Percentiles rank a stretch among this genome's conserved stretches.
Evolutionary conservation across 345 rosid genomes (phyloP).

Genomic region (Mangifera indica): DNA sequence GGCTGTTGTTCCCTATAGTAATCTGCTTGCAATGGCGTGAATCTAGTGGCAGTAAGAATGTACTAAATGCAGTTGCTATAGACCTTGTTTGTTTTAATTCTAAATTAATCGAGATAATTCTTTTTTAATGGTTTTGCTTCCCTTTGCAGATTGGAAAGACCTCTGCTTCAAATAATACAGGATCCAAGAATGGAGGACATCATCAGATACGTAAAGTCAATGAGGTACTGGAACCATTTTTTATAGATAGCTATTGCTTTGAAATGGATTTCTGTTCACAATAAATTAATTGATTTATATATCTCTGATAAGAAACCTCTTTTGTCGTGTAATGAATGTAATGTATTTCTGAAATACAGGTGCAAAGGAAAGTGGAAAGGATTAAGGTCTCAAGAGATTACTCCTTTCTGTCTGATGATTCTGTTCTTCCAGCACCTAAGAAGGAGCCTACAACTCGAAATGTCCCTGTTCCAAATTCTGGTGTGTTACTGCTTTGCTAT

Average conservation of each 20-base stretch:
- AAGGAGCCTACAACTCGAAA: slow-evolving; percentile 47
- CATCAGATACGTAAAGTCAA: slow-evolving; percentile 39
- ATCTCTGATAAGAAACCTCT: too few relatives aligned
- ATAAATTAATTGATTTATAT: too few relatives aligned
- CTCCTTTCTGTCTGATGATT: slow-evolving; percentile 84
- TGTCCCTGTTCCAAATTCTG: slow-evolving; percentile 45
- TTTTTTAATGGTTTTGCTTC: slow-evolving; percentile 13
- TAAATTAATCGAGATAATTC: not conserved
- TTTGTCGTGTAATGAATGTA: not conserved
- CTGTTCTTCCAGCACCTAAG: slow-evolving; percentile 57
- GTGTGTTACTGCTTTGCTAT: slow-evolving; percentile 41
- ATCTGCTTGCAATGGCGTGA: not conserved
- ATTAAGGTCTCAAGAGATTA: slow-evolving; percentile 83
- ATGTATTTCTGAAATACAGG: slow-evolving; percentile 32
- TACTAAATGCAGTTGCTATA: not conserved
- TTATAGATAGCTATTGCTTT: slow-evolving; percentile 1
- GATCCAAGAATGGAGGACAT: slow-evolving; percentile 37
- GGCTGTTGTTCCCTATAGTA: not conserved
- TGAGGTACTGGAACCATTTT: slow-evolving; percentile 39
- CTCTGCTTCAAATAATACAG: slow-evolving; percentile 34
- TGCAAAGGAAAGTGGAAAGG: slow-evolving; percentile 57
- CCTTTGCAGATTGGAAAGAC: slow-evolving; percentile 55
- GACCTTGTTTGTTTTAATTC: not conserved
- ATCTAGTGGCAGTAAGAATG: not conserved
- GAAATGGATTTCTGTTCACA: slow-evolving; percentile 3